Evolutionary conservation across 495 filamentous ascomycete species (phyloP).

Genomic region (Geopyxis carbonaria): DNA sequence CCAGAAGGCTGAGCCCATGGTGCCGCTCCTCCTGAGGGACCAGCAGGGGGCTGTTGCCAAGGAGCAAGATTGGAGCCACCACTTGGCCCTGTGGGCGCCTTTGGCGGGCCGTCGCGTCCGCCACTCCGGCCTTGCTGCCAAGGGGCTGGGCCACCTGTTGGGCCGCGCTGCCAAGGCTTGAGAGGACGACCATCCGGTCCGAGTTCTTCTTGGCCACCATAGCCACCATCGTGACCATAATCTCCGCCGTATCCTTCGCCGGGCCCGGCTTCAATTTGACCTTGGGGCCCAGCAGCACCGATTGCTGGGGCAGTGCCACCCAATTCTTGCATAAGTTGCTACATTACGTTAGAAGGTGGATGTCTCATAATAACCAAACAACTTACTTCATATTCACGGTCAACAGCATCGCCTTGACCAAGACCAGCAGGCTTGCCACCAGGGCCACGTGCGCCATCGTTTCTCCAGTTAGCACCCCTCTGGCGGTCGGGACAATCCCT

Average conservation of each 20-base stretch:
- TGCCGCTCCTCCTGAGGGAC: constrained; percentile 11
- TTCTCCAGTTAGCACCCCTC: constrained; percentile 80
- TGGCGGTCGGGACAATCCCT: constrained; percentile 86
- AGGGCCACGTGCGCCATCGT: constrained; percentile 28
- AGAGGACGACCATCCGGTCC: constrained; percentile 35
- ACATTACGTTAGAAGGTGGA: constrained; percentile 28
- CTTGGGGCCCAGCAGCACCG: constrained; percentile 46
- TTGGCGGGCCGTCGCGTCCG: constrained; percentile 11
- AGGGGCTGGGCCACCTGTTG: constrained; percentile 74
- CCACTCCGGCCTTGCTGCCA: constrained; percentile 33
- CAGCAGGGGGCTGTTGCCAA: constrained; percentile 34
- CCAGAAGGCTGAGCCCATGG: constrained; percentile 20
- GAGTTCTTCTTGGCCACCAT: constrained; percentile 32
- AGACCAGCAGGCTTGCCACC: constrained; percentile 35
- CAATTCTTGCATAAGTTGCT: constrained; percentile 97
- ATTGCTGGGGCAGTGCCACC: constrained; percentile 48
- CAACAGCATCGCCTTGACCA: constrained; percentile 65
- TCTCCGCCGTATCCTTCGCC: constrained; percentile 34
- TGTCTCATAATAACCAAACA: background rate
- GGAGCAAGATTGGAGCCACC: constrained; percentile 16
- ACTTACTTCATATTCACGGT: constrained; percentile 84
- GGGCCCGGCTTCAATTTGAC: constrained; percentile 68
- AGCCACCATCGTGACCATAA: constrained; percentile 27
- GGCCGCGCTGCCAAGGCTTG: constrained; percentile 86
- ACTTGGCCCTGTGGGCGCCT: constrained; percentile 20